Base-by-base conservation (phyloP, 2,329 filamentous ascomycete genomes). In the Scedosporium minutisporum region DNA sequence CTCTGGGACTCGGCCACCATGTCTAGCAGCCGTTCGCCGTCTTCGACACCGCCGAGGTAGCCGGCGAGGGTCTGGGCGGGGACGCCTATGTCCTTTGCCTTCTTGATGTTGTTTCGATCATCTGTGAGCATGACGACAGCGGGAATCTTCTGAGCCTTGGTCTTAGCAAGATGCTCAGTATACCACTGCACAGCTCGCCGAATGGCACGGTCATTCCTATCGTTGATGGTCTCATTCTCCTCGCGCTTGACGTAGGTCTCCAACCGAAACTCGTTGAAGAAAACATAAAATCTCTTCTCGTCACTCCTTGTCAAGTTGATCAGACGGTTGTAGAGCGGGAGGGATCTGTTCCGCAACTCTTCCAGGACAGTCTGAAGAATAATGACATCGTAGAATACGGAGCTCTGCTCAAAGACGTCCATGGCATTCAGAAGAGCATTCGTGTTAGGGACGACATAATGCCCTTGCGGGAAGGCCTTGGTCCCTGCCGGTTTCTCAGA, bases 281-380 rank as follows among this genome's bases (percentile, higher is more conserved):
- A 99, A 61, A 99, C 91, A 71, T 97, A 97, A 73, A 96, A 97
- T 62, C 93, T 87, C 80, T 99, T 99, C 67, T 96, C 92, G 69
- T 96, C 92, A 71, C 93, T 96, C 76, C 93, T 96, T 46, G 93
- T 96, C 66, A 99, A 80, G 23, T 89, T 87, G 67, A 97, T 86
- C 59, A 99, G 80, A 46, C 95, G 90, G 74, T 97, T 97, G 78
- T 97, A 99, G 44, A 99, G 84, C 51, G 95, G 95, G 65, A 97
- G 76, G 12, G 93, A 97, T 68, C 93, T 86, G 73, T 97, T 96
- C 72, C 92, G 90, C 64, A 99, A 83, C 77, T 99, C 95, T 75
- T 99, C 95, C 14, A 99, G 85, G 4, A 99, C 95, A 1, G 93
- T 96, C 75, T 99, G 95, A 63, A 99, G 80, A 59, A 99, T 88